Base-by-base conservation (phyloP, 768 basidiomycete species). In the Amanita molliuscula region DNA sequence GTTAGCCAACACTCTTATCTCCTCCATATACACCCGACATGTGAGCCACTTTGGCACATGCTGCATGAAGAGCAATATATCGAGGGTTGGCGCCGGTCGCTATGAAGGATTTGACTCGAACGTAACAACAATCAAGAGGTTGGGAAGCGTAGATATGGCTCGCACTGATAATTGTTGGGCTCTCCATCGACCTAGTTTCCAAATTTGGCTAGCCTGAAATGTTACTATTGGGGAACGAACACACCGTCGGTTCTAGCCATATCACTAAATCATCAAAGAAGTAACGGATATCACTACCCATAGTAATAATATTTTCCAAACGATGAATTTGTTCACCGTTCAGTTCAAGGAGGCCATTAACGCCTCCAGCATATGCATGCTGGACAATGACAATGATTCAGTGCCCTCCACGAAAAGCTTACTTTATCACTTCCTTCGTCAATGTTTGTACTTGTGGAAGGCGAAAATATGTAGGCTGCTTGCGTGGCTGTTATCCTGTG, bases 41-140 rank as follows among this genome's bases (percentile, higher is more conserved):
- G 54, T 67, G 62, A 26, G 67, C 66, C 2, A 71, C 62, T 46
- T 64, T 60, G 15, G 70, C 67, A 48, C 68, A 71, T 20, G 65
- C 61, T n/a, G 69, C 70, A 47, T 72, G 72, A 38, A 73, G 56
- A 5, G 54, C 53, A 23, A 71, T 61, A 50, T 67, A 66, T 10
- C 34, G 43, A 15, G 59, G 56, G 33, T 57, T 25, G 72, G 70
- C 41, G 70, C 43, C 0, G 66, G 63, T 37, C 58, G 48, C 25
- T 49, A 55, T 1, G 55, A 55, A 37, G 45, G 28, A 5, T 54
- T 18, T 18, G 45, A 18, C 10, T 20, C 21, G 10, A 41, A 41
- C 11, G 23, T 41, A 6, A 41, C 40, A 21, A 9, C 20, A 16
- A 18, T 4, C 18, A 37, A 1, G 18, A 37, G 2, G n/a, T 8